A percentile compares a stretch with the other conserved stretches of the same genome.
Evolutionary conservation across 1,284 basidiomycete species (phyloP).

Genomic region (Moesziomyces parantarcticus): DNA sequence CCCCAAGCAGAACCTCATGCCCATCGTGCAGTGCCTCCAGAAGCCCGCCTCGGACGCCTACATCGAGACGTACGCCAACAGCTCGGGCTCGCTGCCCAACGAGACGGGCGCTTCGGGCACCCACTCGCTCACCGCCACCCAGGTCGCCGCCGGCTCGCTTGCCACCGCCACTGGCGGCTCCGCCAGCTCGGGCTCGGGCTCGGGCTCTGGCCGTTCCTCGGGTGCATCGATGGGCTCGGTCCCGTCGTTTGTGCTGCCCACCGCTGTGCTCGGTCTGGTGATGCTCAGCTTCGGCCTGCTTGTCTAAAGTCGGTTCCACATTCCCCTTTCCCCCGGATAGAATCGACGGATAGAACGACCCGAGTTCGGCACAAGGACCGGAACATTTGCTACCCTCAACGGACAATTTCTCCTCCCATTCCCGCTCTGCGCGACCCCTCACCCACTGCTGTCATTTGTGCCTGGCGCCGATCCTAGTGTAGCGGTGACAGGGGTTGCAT

Average conservation of each 20-base stretch:
- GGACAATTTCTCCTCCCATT: not conserved
- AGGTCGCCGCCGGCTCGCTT: slow-evolving; percentile 25
- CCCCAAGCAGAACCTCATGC: slow-evolving; percentile 74
- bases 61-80: slow-evolving; percentile 59
- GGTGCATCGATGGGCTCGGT: slow-evolving; percentile 17
- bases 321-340: too few relatives aligned
- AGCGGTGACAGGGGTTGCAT: too few relatives aligned
- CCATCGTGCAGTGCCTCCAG: slow-evolving; percentile 65
- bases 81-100: slow-evolving; percentile 44
- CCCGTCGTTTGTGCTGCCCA: slow-evolving; percentile 24
- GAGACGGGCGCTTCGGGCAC: slow-evolving; percentile 38
- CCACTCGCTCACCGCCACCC: slow-evolving; percentile 28
- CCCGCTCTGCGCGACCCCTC: not conserved
- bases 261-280: slow-evolving; percentile 26
- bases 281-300: slow-evolving; percentile 35
- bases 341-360: not conserved
- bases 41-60: slow-evolving; percentile 55
- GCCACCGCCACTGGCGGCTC: slow-evolving; percentile 9
- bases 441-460: too few relatives aligned
- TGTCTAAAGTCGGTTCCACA: slow-evolving; percentile 1
- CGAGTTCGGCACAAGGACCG: not conserved
- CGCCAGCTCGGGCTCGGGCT: slow-evolving; percentile 11
- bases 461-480: too few relatives aligned
- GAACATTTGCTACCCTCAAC: slow-evolving; percentile 3
- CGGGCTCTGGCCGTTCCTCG: slow-evolving; percentile 4